Conservation (phyloP, 495 filamentous ascomycete species). For the Parathielavia hyrcaniae region DNA sequence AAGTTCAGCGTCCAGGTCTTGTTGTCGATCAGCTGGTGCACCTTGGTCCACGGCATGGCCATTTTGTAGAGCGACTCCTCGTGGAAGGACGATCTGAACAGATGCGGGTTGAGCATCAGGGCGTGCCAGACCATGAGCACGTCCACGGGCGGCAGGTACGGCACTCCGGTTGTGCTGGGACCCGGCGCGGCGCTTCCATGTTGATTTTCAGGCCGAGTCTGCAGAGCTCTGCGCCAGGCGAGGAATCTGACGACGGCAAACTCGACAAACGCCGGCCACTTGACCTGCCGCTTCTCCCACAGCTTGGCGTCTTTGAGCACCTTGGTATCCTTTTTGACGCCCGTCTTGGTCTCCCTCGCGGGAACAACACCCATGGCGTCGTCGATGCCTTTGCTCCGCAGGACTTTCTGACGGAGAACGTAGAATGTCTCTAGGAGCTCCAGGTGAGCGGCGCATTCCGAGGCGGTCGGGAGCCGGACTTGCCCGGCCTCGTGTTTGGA, state of each 20-base stretch:
- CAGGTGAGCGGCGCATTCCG: slow-evolving; percentile 34
- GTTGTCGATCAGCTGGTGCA: neutral
- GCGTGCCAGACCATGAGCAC: slow-evolving; percentile 75
- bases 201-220: neutral
- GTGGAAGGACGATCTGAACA: neutral
- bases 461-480: slow-evolving; percentile 20
- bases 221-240: neutral
- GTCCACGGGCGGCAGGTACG: slow-evolving; percentile 39
- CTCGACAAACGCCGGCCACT: slow-evolving; percentile 3
- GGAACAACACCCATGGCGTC: slow-evolving; percentile 10
- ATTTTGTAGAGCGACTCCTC: no score
- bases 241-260: slow-evolving; percentile 8
- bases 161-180: no score
- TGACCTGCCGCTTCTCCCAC: neutral
- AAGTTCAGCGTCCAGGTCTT: neutral
- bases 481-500: no score
- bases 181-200: no score
- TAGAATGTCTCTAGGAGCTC: slow-evolving; percentile 34
- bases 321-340: neutral
- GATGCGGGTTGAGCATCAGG: slow-evolving; percentile 62
- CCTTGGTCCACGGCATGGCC: neutral
- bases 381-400: slow-evolving; percentile 17
- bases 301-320: slow-evolving; percentile 15
- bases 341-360: neutral
- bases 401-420: slow-evolving; percentile 19